Base-by-base conservation (phyloP, 305 asterid genomes). In the Salvia sclarea region DNA sequence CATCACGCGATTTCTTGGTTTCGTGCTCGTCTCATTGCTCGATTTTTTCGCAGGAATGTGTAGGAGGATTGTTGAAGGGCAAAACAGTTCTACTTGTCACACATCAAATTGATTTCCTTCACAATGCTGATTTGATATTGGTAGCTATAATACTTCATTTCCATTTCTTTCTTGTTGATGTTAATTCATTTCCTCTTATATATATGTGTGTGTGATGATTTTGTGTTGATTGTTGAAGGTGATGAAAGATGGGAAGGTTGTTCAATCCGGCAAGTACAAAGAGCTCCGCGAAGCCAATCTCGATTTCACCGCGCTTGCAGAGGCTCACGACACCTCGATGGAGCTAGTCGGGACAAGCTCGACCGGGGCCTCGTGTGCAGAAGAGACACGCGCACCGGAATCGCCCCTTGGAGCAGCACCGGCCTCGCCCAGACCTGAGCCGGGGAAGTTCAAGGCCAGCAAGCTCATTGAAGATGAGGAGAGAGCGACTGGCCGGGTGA, bases 101-200 rank as follows among this genome's bases (percentile, higher is more conserved):
- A 1, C 95, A 89, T 74, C 96, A 89, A 77, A 85, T 87, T 12
- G 96, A 89, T 71, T 89, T 89, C 78, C 79, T 89, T 45, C 88
- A 81, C 68, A 87, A 87, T 75, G 95, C 79, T 25, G 92, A 89
- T 81, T 82, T 73, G 20, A 85, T 89, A n/a, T 2, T 89, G 80
- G 96, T 89, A 77, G 57, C 66, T 55, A 6, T 3, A 7, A 11
- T 12, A 20, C 17, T 30, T 59, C 18, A 21, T 11, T 53, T 3
- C 31, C 16, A n/a, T 64, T 20, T 3, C 25, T 1, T 6, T 18
- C 5, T 28, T 55, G 2, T 25, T 1, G 2, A 25, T 25, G 2
- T 71, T 33, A 0, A 47, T 33, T 57, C 5, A 1, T 56, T 49
- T 45, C 1, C 41, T 64, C 49, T 56, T 6, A 44, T 24, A 31